phyloP scores from a whole-genome alignment of 83 land plant species.

The Larix sibirica region DNA sequence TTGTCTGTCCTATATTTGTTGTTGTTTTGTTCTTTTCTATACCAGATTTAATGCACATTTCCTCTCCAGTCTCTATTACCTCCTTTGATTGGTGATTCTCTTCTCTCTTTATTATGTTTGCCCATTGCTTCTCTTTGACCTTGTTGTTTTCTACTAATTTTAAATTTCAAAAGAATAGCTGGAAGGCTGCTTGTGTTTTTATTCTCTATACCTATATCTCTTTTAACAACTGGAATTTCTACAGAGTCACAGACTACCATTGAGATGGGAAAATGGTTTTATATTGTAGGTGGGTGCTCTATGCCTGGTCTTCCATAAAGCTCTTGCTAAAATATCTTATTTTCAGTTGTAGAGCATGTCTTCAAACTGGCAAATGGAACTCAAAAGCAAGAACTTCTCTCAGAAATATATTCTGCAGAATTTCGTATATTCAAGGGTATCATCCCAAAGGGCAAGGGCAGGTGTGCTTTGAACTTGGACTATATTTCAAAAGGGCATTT shows the following conservation, averaged over 20 bases:
- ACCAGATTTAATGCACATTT: background rate
- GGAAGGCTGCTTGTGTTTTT: background rate
- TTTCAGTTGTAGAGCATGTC: conserved; percentile 95
- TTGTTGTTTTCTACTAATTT: background rate
- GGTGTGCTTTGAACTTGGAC: conserved; percentile 36
- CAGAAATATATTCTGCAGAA: conserved; percentile 88
- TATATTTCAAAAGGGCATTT: background rate
- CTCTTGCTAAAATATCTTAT: conserved; percentile 6
- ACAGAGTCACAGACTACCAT: background rate
- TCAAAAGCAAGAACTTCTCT: conserved; percentile 75
- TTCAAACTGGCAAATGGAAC: conserved; percentile 75
- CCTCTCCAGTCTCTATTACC: background rate
- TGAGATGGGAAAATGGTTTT: background rate
- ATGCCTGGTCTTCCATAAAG: background rate
- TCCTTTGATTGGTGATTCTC: background rate
- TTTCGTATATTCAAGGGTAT: conserved; percentile 87
- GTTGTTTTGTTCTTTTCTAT: background rate
- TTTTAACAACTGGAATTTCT: background rate
- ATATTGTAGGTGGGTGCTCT: background rate
- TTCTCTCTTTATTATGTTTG: background rate
- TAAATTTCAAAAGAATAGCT: background rate
- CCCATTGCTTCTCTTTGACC: background rate
- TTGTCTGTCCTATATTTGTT: conserved; percentile 11
- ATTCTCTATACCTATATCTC: background rate
- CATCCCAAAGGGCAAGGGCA: conserved; percentile 55